phyloP scores from a whole-genome alignment of 768 basidiomycete species.

The Hortiboletus campestris region DNA sequence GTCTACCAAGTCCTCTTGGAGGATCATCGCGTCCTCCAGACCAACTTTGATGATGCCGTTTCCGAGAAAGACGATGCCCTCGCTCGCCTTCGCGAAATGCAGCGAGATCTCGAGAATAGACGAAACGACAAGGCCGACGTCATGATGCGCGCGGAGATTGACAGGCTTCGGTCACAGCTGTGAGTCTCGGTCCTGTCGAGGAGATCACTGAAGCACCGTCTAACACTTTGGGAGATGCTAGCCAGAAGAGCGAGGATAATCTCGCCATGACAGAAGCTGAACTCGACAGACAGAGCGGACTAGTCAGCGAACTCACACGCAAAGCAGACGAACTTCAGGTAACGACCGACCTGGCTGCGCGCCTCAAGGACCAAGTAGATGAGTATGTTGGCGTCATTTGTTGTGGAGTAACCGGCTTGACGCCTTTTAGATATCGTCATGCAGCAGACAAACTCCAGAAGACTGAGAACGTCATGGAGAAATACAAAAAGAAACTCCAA shows the following conservation, averaged over 20 bases:
- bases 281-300: conserved; percentile 70
- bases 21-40: conserved; percentile 73
- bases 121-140: conserved; percentile 73
- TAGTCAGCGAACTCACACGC: conserved; percentile 71
- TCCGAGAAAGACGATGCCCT: conserved; percentile 79
- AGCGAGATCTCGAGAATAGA: conserved; percentile 56
- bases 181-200: conserved; percentile 43
- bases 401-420: not conserved
- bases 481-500: conserved; percentile 97
- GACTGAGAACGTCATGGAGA: conserved; percentile 97
- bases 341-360: conserved; percentile 72
- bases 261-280: conserved; percentile 79
- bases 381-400: conserved; percentile 50
- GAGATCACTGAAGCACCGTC: conserved; percentile 6
- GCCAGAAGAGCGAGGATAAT: conserved; percentile 93
- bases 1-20: conserved; percentile 73
- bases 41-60: conserved; percentile 69
- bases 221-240: conserved; percentile 40
- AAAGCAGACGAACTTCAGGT: conserved; percentile 80
- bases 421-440: conserved; percentile 69
- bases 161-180: conserved; percentile 79
- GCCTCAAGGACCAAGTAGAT: conserved; percentile 90
- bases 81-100: conserved; percentile 56
- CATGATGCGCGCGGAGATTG: conserved; percentile 78
- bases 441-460: conserved; percentile 90